Evolutionary conservation across 768 basidiomycete species (phyloP), one percentile per base, ranked within the genome.

Genomic region (Rhodocollybia butyracea): DNA sequence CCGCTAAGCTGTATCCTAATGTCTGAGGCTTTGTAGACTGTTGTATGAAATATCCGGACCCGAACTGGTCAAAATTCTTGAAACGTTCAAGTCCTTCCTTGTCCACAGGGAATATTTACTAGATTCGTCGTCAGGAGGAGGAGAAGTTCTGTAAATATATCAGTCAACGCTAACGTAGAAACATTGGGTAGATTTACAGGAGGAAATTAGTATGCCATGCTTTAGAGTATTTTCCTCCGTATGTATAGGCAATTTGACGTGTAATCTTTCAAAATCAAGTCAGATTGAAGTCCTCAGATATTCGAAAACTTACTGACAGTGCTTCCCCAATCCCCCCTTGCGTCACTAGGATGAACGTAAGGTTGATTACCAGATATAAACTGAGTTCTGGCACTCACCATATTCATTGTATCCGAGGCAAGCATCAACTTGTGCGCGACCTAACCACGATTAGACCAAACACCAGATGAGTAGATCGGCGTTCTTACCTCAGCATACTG

Each of bases 1-100:
- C 77, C 0, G 73, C 62, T 4, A 79, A 60, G 2, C 62, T 46
- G 56, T 79, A 79, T 0, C 73, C 77, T 26, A 72, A 50, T 1
- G 70, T 72, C 54, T 72, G 70, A 1, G 70, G 70, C 43, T 69
- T 66, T 0, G 72, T 72, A 7, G 56, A 58, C 46, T 72, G 73
- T 36, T 61, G 55, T 1, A n/a, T 5, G 41, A 48, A 53, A 51
- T 73, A 73, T 5, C 70, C 72, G 1, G 8, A n/a, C 13, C 64
- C 66, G 3, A 24, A 39, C 13, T 24, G 26, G 17, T 36, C 19
- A 11, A 57, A 51, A 22, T 32, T 22, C 36, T 57, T 8, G 3
- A 26, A n/a, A 21, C 56, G 47, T 13, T 21, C 56, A 19, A 57
- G 24, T 22, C 48, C 50, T 29, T 50, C 56, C 29, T 41, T 42